phyloP scores from a whole-genome alignment of 345 rosid species.

The Populus pruinosa region DNA sequence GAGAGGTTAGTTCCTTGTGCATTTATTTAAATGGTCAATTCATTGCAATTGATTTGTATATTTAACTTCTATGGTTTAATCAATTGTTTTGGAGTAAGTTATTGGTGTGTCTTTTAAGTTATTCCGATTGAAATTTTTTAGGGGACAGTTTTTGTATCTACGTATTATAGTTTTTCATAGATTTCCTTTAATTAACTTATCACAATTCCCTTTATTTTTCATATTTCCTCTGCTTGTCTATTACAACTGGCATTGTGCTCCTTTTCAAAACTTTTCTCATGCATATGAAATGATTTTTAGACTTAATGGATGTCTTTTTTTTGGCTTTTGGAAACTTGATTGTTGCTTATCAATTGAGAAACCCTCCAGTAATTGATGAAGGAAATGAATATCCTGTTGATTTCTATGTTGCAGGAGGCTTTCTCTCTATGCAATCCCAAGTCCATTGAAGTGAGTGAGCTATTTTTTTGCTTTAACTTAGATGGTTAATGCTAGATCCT shows the following conservation, averaged over 20 bases:
- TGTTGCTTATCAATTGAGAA: not conserved
- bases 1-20: slow-evolving; percentile 56
- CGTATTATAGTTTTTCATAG: not conserved
- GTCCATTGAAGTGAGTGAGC: slow-evolving; percentile 60
- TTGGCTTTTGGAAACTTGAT: not conserved
- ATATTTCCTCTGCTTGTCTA: not conserved
- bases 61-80: not conserved
- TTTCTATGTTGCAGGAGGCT: slow-evolving; percentile 56
- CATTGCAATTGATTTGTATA: not conserved
- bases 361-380: not conserved
- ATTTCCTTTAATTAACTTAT: not conserved
- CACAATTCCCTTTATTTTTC: not conserved
- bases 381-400: slow-evolving; percentile 7
- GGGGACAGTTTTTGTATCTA: not conserved
- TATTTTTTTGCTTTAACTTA: slow-evolving; percentile 10
- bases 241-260: not conserved
- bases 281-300: not conserved
- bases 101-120: not conserved
- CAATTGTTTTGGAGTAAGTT: not conserved
- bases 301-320: not conserved
- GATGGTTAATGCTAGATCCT: not conserved
- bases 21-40: not conserved
- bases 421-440: slow-evolving; percentile 83
- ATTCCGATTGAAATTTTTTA: not conserved
- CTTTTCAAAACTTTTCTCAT: not conserved